Conservation (phyloP, 768 basidiomycete species). For the Cantharellus anzutake region DNA sequence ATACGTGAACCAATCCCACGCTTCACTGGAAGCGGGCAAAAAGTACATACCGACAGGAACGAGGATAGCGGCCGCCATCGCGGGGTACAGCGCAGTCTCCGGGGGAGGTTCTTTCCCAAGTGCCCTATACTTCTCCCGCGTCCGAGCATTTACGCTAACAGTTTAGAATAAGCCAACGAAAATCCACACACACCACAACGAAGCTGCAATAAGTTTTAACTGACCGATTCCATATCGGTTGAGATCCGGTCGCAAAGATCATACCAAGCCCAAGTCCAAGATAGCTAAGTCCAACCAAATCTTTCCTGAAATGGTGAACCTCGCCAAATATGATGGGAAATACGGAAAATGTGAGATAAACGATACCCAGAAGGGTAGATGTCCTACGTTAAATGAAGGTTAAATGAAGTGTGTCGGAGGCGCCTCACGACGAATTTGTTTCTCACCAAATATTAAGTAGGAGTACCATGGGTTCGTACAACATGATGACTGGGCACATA, state of each 20-base stretch:
- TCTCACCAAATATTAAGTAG: constrained; percentile 49
- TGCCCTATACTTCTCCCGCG: constrained; percentile 5
- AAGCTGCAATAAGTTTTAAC: neutral
- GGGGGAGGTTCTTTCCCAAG: constrained; percentile 28
- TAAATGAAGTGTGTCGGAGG: neutral
- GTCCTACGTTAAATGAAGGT: constrained; percentile 8
- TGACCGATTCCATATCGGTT: constrained; percentile 16
- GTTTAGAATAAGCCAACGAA: neutral
- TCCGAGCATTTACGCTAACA: neutral
- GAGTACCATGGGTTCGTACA: constrained; percentile 59
- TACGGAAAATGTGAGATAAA: constrained; percentile 26
- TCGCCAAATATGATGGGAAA: constrained; percentile 15
- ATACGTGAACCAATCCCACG: neutral
- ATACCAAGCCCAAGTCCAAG: constrained; percentile 33
- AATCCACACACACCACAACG: neutral
- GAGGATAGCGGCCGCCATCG: constrained; percentile 45
- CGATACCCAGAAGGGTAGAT: constrained; percentile 22
- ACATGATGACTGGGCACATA: constrained; percentile 30
- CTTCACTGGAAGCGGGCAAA: neutral
- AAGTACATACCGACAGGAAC: constrained; percentile 33
- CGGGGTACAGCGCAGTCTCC: constrained; percentile 46
- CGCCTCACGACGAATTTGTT: constrained; percentile 12
- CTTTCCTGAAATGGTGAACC: constrained; percentile 15
- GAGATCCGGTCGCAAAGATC: constrained; percentile 20
- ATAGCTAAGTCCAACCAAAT: constrained; percentile 17